Conservation (phyloP, 2,329 filamentous ascomycete species). For the Diaporthe ampelina region DNA sequence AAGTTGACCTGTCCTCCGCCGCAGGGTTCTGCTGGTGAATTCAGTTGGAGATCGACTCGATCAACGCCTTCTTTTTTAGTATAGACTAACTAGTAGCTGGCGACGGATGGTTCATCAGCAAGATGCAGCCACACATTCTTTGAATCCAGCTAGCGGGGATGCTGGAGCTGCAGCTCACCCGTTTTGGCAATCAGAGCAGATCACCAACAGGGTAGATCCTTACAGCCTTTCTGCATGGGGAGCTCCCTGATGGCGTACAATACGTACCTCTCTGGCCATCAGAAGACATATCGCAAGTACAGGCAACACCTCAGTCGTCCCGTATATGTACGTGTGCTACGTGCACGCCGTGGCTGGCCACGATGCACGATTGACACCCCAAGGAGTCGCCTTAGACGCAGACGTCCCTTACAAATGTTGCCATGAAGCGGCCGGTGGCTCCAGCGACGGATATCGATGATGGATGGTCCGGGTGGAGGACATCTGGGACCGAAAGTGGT, state of each 20-base stretch:
- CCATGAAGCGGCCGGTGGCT: conserved; percentile 9
- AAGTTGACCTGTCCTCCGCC: not conserved
- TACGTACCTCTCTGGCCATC: not conserved
- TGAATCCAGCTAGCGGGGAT: conserved; percentile 37
- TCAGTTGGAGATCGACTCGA: conserved; percentile 27
- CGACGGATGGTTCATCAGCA: conserved; percentile 39
- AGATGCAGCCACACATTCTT: conserved; percentile 29
- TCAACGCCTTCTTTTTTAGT: conserved; percentile 32
- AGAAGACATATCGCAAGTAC: not conserved
- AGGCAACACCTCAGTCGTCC: not conserved
- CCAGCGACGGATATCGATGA: conserved; percentile 17
- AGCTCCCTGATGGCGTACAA: not conserved
- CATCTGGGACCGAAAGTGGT: conserved; percentile 19
- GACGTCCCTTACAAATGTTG: not conserved
- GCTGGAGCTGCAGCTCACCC: conserved; percentile 40
- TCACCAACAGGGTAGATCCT: conserved; percentile 39
- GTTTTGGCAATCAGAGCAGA: conserved; percentile 36
- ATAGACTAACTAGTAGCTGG: conserved; percentile 24
- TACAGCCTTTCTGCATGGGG: conserved; percentile 20
- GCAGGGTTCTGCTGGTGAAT: conserved; percentile 6
- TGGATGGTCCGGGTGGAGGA: conserved; percentile 12
- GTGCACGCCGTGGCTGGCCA: not conserved
- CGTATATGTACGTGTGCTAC: not conserved
- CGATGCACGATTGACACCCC: conserved; percentile 2
- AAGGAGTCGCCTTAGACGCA: not conserved